Percentiles rank a stretch among this genome's conserved stretches.
Evolutionary conservation across 208 protist genomes (phyloP).

Genomic region (Crithidia acanthocephali): DNA sequence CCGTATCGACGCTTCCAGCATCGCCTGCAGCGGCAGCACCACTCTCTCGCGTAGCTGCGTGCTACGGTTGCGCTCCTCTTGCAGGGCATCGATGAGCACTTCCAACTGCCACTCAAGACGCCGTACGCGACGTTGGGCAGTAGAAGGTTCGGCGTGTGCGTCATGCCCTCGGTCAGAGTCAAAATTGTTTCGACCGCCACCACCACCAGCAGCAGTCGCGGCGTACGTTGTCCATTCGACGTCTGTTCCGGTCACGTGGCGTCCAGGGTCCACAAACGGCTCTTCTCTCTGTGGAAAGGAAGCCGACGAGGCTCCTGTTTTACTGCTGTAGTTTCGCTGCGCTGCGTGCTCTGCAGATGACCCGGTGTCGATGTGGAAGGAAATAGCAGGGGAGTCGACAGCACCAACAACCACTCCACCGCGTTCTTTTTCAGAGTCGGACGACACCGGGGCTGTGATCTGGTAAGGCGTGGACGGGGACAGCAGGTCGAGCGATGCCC

Average conservation of each 20-base stretch:
- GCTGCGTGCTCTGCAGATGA: neutral
- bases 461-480: neutral
- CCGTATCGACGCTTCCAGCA: slow-evolving; percentile 16
- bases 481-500: neutral
- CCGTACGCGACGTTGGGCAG: slow-evolving; percentile 2
- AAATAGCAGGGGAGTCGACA: neutral
- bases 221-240: neutral
- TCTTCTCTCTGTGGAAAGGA: neutral
- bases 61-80: slow-evolving; percentile 13
- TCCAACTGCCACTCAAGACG: slow-evolving; percentile 33
- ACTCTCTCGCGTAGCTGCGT: slow-evolving; percentile 13
- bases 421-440: neutral
- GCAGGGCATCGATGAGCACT: slow-evolving; percentile 22
- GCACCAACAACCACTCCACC: too few species aligned
- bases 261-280: neutral
- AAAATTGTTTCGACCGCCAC: too few species aligned
- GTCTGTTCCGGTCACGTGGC: neutral
- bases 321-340: neutral
- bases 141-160: neutral
- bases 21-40: slow-evolving; percentile 22
- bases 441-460: neutral
- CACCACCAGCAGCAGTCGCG: too few species aligned
- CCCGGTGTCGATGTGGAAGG: neutral
- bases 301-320: neutral
- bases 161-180: too few species aligned